Base-by-base conservation (phyloP, 371 early-diverging fungal genomes). In the Mortierella sp. region DNA sequence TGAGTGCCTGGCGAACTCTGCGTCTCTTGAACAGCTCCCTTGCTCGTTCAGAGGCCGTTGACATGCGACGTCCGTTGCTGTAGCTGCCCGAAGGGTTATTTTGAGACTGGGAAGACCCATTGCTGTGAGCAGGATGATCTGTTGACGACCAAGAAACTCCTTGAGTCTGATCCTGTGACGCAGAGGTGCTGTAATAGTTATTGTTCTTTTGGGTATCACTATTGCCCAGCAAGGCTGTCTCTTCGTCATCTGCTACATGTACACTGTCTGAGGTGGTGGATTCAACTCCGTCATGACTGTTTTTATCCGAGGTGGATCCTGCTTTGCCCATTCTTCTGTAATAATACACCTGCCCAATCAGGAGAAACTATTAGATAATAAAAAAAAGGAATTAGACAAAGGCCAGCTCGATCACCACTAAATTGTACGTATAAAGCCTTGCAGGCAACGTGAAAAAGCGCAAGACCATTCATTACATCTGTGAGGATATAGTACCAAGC, bases 291-390 rank as follows among this genome's bases (percentile, higher is more conserved):
- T 24, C 51, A 22, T 51, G 47, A 18, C 18, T 51, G n/a, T 20
- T 18, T 51, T 51, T 51, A n/a, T 51, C 51, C 22, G 51, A 12
- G 9, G 4, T 24, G 8, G 54, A 54, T 1, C 10, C 32, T 20
- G 35, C 11, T 14, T 35, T 26, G 28, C 12, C 40, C 40, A 35
- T 63, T 47, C 67, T 71, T 24, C 89, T 73, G 54, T 90, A 90
- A 54, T 89, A 85, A 55, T 87, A 72, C 1, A 88, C 87, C 62
- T 90, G 90, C 68, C 86, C 87, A 22, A 90, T 88, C 63, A 90
- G 72, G 1, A 83, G 81, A 61, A 87, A 62, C 80, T 79, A 45
- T 54, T 12, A 16, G 5, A 26, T 16, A 39, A 35, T 14, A 26
- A 24, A 2, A 47, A 16, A n/a, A 22, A 28, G 18, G 22, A 49